A percentile compares a stretch with the other conserved stretches of the same genome.
Evolutionary conservation across 2,329 filamentous ascomycete species (phyloP).

Genomic region (Chrysoporthe deuterocubensis): DNA sequence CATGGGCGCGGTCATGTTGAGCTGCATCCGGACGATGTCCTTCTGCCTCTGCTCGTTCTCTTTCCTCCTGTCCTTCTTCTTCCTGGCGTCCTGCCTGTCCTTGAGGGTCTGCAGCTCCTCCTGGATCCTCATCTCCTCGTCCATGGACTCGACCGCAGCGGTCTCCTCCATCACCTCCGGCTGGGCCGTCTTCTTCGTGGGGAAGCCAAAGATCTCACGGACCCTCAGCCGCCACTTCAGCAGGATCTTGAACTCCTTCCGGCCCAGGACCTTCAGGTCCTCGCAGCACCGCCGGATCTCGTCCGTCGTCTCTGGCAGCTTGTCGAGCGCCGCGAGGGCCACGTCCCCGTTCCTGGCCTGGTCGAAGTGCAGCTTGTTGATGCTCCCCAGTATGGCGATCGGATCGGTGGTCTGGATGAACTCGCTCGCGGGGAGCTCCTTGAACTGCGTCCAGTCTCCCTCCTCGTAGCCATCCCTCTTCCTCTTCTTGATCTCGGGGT

Average conservation of each 20-base stretch:
- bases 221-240: slow-evolving; percentile 89
- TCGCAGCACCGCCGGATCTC: slow-evolving; percentile 79
- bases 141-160: slow-evolving; percentile 84
- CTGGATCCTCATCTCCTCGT: slow-evolving; percentile 89
- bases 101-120: slow-evolving; percentile 83
- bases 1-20: slow-evolving; percentile 95
- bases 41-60: slow-evolving; percentile 95
- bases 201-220: slow-evolving; percentile 87
- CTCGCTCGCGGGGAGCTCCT: slow-evolving; percentile 84
- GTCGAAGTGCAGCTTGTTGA: slow-evolving; percentile 83
- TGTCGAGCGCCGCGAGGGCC: slow-evolving; percentile 81
- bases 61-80: slow-evolving; percentile 80
- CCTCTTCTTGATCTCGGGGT: slow-evolving; percentile 95
- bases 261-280: slow-evolving; percentile 87
- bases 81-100: slow-evolving; percentile 75
- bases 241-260: slow-evolving; percentile 91
- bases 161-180: slow-evolving; percentile 68
- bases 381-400: slow-evolving; percentile 84
- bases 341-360: slow-evolving; percentile 83
- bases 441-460: slow-evolving; percentile 90
- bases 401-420: slow-evolving; percentile 95
- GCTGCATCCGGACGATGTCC: slow-evolving; percentile 93
- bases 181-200: slow-evolving; percentile 67
- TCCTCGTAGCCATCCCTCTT: slow-evolving; percentile 98
- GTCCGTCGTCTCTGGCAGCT: slow-evolving; percentile 82